Percentiles rank a stretch among this genome's conserved stretches.
phyloP scores from a whole-genome alignment of 129 eudicot genomes.

The Daucus carota region DNA sequence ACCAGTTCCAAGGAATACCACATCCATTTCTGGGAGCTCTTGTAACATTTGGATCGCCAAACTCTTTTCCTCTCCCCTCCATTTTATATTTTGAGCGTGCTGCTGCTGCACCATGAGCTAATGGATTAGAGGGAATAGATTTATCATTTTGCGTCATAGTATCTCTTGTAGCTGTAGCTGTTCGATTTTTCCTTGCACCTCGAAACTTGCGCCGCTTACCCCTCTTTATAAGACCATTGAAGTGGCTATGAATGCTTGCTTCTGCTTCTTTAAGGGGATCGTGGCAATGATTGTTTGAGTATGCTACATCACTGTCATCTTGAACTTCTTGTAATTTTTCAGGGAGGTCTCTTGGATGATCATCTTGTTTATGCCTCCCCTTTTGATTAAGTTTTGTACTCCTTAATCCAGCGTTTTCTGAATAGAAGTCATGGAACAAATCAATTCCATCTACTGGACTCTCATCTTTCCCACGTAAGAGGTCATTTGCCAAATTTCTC shows the following conservation, averaged over 20 bases:
- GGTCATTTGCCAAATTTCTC: constrained; percentile 22
- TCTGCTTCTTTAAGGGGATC: constrained; percentile 35
- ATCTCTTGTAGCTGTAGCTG: constrained; percentile 26
- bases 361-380: constrained; percentile 34
- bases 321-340: constrained; percentile 45
- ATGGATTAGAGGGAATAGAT: constrained; percentile 74
- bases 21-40: constrained; percentile 71
- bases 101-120: constrained; percentile 31
- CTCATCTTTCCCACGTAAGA: constrained; percentile 23
- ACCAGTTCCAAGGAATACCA: constrained; percentile 97
- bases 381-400: constrained; percentile 26
- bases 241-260: constrained; percentile 28
- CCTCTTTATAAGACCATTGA: constrained; percentile 39
- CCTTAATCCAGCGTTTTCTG: constrained; percentile 34
- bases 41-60: constrained; percentile 38
- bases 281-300: constrained; percentile 31
- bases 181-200: constrained; percentile 52
- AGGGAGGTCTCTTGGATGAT: constrained; percentile 35
- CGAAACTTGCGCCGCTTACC: constrained; percentile 67
- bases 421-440: constrained; percentile 27
- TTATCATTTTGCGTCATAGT: constrained; percentile 35
- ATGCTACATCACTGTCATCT: constrained; percentile 48
- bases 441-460: constrained; percentile 32
- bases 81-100: constrained; percentile 16
- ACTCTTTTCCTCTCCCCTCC: constrained; percentile 31